Percentiles rank a stretch among this genome's conserved stretches.
These are phyloP conservation scores for Neurospora sp. DNA, from an alignment of 495 filamentous ascomycete genomes.

Conservation along the genomic window DNA sequence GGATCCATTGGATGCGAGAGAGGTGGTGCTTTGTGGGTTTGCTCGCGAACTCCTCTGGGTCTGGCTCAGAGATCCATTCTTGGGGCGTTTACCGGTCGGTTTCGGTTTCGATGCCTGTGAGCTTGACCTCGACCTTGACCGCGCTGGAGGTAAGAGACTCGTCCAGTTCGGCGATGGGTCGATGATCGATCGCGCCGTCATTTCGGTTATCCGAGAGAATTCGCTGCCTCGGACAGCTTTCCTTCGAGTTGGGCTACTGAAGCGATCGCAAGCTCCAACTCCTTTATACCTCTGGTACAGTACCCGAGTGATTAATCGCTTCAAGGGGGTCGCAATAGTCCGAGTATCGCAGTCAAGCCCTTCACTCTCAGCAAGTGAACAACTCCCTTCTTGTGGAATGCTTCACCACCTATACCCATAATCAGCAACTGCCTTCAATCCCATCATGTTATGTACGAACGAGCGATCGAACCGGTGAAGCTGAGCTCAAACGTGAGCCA, in stretches of 20 bases:
- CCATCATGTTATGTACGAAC: neutral
- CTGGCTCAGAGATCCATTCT: neutral
- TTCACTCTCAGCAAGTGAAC: neutral
- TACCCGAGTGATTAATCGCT: neutral
- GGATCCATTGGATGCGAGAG: neutral
- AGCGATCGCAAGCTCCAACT: too few relatives aligned
- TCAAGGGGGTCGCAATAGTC: neutral
- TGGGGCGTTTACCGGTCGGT: neutral
- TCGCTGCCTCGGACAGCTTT: too few relatives aligned
- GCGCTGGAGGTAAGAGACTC: neutral
- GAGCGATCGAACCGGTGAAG: neutral
- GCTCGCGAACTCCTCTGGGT: neutral
- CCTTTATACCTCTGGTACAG: too few relatives aligned
- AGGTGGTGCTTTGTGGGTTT: neutral
- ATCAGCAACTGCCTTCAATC: neutral
- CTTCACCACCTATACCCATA: neutral
- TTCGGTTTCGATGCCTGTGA: neutral
- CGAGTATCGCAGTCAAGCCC: neutral
- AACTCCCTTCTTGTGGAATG: neutral
- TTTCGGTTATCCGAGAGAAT: neutral
- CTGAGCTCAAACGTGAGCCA: neutral
- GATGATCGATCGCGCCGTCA: neutral
- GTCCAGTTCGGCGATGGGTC: neutral
- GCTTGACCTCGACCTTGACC: neutral
- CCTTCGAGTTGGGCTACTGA: neutral